Evolutionary conservation across 441 rosid genomes (phyloP).

Genomic region (Adansonia grandidieri): DNA sequence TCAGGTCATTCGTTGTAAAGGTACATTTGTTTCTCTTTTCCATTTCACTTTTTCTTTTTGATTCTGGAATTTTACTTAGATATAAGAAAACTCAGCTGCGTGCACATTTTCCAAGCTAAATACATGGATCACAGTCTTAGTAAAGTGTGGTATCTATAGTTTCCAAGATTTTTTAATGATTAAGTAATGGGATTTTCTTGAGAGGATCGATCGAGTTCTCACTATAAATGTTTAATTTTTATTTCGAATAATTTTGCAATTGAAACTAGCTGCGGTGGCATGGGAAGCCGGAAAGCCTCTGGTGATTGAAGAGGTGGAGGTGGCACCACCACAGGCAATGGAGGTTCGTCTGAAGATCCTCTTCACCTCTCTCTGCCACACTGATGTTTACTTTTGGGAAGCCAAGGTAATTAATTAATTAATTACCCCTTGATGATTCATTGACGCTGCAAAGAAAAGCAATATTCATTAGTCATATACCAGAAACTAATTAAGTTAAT

Average conservation of each 20-base stretch:
- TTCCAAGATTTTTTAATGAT: neutral
- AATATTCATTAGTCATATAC: neutral
- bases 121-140: neutral
- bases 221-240: no score
- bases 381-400: constrained; percentile 65
- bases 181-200: neutral
- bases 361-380: constrained; percentile 49
- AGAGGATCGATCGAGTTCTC: no score
- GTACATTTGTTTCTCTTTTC: neutral
- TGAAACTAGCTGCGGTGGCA: constrained; percentile 38
- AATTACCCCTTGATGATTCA: neutral
- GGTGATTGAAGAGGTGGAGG: constrained; percentile 52
- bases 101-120: neutral
- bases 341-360: constrained; percentile 57
- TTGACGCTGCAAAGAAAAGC: neutral
- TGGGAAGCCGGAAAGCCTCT: constrained; percentile 50
- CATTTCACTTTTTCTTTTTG: neutral
- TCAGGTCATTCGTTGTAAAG: constrained; percentile 35
- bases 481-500: neutral
- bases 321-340: constrained; percentile 50
- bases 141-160: neutral
- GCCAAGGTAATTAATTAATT: constrained; percentile 41
- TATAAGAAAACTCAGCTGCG: neutral
- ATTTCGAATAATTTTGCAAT: neutral
- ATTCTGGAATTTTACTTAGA: neutral